These are phyloP conservation scores for Annulohypoxylon stygium DNA, from an alignment of 495 filamentous ascomycete genomes.

Conservation along the genomic window DNA sequence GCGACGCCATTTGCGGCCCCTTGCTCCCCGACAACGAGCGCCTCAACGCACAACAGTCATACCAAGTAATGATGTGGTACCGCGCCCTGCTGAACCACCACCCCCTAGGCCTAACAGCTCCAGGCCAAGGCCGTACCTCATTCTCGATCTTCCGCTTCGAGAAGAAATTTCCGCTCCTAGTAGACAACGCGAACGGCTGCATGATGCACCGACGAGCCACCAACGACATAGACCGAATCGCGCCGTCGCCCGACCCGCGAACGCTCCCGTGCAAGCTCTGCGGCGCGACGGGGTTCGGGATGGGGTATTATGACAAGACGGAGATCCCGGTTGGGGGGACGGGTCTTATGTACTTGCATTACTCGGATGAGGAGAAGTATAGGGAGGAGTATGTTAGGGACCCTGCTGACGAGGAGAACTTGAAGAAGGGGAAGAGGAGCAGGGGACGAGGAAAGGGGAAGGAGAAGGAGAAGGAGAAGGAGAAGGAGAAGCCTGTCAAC, in stretches of 20 bases:
- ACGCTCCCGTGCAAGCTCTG: not conserved
- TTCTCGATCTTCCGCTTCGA: not conserved
- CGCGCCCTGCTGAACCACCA: not conserved
- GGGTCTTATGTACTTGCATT: not conserved
- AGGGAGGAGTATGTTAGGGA: too few species aligned
- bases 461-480: not conserved
- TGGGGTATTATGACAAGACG: not conserved
- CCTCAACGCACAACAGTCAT: too few species aligned
- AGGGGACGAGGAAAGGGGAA: too few species aligned
- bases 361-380: not conserved
- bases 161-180: not conserved
- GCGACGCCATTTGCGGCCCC: too few species aligned
- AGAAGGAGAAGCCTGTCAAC: not conserved
- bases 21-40: too few species aligned
- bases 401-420: not conserved
- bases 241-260: not conserved
- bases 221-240: not conserved
- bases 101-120: not conserved
- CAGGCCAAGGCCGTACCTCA: not conserved
- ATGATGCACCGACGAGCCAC: not conserved
- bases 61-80: too few species aligned
- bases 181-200: not conserved
- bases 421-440: too few species aligned
- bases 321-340: not conserved
- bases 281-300: not conserved